A percentile compares a stretch with the other conserved stretches of the same genome.
Conservation (phyloP, 495 filamentous ascomycete genomes). For the Podospora sp. region DNA sequence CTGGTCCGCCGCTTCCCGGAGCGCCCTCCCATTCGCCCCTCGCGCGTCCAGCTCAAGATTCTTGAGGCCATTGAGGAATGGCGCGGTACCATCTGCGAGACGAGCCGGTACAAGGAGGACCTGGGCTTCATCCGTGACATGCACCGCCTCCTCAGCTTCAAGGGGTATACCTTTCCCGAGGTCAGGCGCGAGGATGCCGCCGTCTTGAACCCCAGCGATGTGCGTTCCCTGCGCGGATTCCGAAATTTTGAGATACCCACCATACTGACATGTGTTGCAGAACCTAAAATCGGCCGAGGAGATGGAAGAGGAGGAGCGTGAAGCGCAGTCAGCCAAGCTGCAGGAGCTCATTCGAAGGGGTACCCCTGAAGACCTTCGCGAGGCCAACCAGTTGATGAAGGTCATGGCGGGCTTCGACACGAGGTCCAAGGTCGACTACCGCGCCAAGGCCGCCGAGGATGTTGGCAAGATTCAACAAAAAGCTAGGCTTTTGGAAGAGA, state of each 20-base stretch:
- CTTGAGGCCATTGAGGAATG: slow-evolving; percentile 98
- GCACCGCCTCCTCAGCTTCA: slow-evolving; percentile 93
- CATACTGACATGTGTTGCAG: slow-evolving; percentile 46
- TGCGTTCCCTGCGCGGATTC: slow-evolving; percentile 41
- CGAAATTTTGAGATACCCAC: neutral
- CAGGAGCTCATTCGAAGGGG: slow-evolving; percentile 95
- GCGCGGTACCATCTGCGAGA: slow-evolving; percentile 97
- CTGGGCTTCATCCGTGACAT: slow-evolving; percentile 96
- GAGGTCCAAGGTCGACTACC: slow-evolving; percentile 92
- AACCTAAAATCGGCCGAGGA: slow-evolving; percentile 95
- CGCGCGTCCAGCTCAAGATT: slow-evolving; percentile 86
- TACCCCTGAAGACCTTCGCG: slow-evolving; percentile 87
- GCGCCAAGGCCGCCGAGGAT: slow-evolving; percentile 95
- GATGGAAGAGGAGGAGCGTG: slow-evolving; percentile 96
- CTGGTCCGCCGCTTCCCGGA: slow-evolving; percentile 95
- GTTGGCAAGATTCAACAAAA: slow-evolving; percentile 92
- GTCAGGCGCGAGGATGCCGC: slow-evolving; percentile 91
- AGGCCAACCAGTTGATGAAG: slow-evolving; percentile 97
- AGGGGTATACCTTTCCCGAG: slow-evolving; percentile 94
- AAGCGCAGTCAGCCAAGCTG: slow-evolving; percentile 93
- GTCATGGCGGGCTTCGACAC: slow-evolving; percentile 98
- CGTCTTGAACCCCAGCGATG: slow-evolving; percentile 95
- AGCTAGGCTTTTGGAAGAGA: slow-evolving; percentile 87
- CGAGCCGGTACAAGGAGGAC: slow-evolving; percentile 94
- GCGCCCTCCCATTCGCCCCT: slow-evolving; percentile 81